phyloP scores from a whole-genome alignment of 2,329 filamentous ascomycete species.

The Fusarium sp. region DNA sequence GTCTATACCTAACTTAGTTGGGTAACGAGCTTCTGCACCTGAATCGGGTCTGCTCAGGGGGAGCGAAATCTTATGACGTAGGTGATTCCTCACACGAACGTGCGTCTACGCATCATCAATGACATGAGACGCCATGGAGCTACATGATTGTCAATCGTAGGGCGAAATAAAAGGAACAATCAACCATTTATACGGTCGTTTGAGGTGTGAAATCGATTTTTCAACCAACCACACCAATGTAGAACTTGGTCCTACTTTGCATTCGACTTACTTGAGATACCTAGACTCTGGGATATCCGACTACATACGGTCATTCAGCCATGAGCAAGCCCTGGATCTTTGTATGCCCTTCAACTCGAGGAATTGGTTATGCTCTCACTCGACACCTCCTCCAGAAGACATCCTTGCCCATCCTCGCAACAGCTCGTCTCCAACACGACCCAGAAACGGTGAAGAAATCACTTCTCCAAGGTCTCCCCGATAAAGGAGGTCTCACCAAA shows the following conservation, averaged over 20 bases:
- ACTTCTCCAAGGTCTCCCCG: slow-evolving; percentile 45
- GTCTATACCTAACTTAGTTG: slow-evolving; percentile 8
- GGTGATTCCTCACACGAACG: background rate
- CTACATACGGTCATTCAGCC: background rate
- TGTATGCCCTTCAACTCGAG: slow-evolving; percentile 57
- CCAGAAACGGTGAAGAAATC: slow-evolving; percentile 47
- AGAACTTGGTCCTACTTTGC: background rate
- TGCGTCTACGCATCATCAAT: slow-evolving; percentile 37
- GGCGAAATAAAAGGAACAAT: background rate
- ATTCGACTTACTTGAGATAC: background rate
- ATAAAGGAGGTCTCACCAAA: slow-evolving; percentile 34
- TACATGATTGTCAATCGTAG: background rate
- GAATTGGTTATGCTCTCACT: slow-evolving; percentile 60
- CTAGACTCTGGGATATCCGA: background rate
- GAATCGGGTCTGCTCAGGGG: slow-evolving; percentile 4
- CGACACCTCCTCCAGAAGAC: slow-evolving; percentile 59
- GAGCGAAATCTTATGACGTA: slow-evolving; percentile 33
- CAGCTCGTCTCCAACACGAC: slow-evolving; percentile 50
- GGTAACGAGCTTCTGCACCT: slow-evolving; percentile 5
- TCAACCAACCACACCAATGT: background rate
- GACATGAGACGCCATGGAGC: background rate
- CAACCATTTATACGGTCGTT: background rate
- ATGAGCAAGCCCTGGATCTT: slow-evolving; percentile 63
- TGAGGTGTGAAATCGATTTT: background rate
- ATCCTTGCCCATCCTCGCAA: slow-evolving; percentile 58